These are phyloP conservation scores for Melanomma pulvis-pyrius DNA, from an alignment of 495 filamentous ascomycete species.

Conservation along the genomic window DNA sequence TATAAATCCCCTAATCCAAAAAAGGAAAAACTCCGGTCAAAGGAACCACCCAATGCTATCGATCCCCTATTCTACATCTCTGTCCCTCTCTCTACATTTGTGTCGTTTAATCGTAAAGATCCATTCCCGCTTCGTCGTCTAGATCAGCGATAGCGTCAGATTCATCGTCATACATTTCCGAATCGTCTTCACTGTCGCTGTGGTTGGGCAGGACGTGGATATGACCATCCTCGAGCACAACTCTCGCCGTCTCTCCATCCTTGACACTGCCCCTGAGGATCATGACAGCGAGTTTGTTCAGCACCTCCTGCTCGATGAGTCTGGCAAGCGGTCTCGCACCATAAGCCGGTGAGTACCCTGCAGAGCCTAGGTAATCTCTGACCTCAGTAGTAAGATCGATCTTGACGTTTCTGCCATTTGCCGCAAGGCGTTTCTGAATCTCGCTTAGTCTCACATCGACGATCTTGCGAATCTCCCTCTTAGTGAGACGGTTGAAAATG, in stretches of 20 bases:
- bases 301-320: conserved; percentile 92
- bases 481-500: conserved; percentile 96
- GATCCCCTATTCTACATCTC: not conserved
- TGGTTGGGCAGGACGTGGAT: conserved; percentile 85
- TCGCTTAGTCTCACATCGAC: conserved; percentile 88
- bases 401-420: conserved; percentile 78
- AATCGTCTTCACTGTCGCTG: conserved; percentile 57
- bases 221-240: conserved; percentile 75
- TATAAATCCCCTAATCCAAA: not conserved
- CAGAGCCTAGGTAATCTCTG: conserved; percentile 83
- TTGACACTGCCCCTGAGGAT: conserved; percentile 81
- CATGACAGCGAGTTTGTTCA: conserved; percentile 88
- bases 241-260: conserved; percentile 80
- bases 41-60: not conserved
- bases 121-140: conserved; percentile 56
- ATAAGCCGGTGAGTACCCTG: conserved; percentile 92
- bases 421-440: conserved; percentile 82
- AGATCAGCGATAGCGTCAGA: conserved; percentile 72
- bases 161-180: conserved; percentile 65
- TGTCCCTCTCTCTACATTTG: not conserved
- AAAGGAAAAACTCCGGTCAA: not conserved
- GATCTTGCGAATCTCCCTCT: conserved; percentile 87
- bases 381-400: conserved; percentile 79
- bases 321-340: conserved; percentile 85
- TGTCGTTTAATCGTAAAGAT: conserved; percentile 47